Percentiles rank a stretch among this genome's conserved stretches.
These are phyloP conservation scores for Pleurotus eryngii DNA, from an alignment of 768 basidiomycete genomes.

Conservation along the genomic window DNA sequence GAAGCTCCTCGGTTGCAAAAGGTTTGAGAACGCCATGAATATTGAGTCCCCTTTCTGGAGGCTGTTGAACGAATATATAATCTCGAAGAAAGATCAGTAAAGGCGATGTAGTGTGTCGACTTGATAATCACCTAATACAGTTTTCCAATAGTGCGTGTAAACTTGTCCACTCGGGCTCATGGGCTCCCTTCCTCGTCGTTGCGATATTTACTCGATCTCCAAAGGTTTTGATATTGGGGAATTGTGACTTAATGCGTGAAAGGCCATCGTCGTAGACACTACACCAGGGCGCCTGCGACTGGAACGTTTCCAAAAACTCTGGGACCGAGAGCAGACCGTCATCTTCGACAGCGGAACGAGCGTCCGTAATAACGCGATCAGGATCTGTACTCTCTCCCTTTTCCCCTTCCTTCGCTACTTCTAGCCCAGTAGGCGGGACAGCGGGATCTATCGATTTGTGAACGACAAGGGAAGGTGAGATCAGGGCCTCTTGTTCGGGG, in stretches of 20 bases:
- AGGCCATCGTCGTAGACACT: constrained; percentile 72
- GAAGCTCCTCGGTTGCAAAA: constrained; percentile 54
- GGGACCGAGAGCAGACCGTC: constrained; percentile 69
- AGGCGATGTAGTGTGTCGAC: not conserved
- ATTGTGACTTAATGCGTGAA: constrained; percentile 13
- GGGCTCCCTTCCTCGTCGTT: constrained; percentile 44
- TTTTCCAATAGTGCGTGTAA: constrained; percentile 89
- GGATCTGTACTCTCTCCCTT: constrained; percentile 58
- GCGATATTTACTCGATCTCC: constrained; percentile 43
- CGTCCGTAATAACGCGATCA: constrained; percentile 70
- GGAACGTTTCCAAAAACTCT: constrained; percentile 54
- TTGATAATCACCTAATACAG: constrained; percentile 58
- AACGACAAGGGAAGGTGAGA: constrained; percentile 67
- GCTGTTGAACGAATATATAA: constrained; percentile 81
- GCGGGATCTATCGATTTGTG: constrained; percentile 67
- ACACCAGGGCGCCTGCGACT: constrained; percentile 30
- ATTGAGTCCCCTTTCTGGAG: constrained; percentile 25
- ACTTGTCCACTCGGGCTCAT: constrained; percentile 85
- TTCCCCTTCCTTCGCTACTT: constrained; percentile 42
- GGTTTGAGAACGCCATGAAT: constrained; percentile 61
- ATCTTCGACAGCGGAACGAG: constrained; percentile 49
- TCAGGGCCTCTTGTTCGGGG: constrained; percentile 44
- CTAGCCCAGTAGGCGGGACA: constrained; percentile 27
- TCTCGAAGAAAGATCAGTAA: constrained; percentile 43
- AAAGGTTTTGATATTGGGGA: constrained; percentile 38